Conservation (phyloP, 805 yeast species). For the Saccharomycopsis synnaedendra region DNA sequence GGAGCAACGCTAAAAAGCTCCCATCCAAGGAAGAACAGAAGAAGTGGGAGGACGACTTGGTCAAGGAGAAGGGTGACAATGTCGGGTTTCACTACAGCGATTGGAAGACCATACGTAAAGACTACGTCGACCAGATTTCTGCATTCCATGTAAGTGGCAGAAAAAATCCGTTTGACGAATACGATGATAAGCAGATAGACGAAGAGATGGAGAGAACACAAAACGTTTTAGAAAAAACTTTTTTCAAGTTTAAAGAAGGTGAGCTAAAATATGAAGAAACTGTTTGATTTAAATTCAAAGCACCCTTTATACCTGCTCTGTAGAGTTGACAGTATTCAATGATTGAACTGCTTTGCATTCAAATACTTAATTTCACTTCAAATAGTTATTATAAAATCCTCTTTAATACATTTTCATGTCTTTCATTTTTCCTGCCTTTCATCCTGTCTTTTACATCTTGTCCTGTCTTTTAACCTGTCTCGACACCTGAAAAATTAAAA, state of each 20-base stretch:
- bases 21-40: slow-evolving; percentile 31
- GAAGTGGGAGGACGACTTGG: slow-evolving; percentile 23
- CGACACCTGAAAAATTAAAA: too few species aligned
- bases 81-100: slow-evolving; percentile 11
- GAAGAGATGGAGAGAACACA: slow-evolving; percentile 1
- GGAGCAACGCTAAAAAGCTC: slow-evolving; percentile 30
- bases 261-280: slow-evolving; percentile 13
- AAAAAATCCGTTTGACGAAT: slow-evolving; percentile 22
- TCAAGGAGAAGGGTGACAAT: slow-evolving; percentile 3
- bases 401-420: too few species aligned
- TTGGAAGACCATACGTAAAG: slow-evolving; percentile 19
- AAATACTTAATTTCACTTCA: too few species aligned
- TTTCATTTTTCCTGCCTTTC: too few species aligned
- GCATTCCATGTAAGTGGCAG: slow-evolving; percentile 23
- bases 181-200: neutral
- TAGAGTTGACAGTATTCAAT: neutral
- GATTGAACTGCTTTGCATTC: neutral
- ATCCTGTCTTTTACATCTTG: too few species aligned
- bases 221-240: slow-evolving; percentile 4
- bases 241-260: slow-evolving; percentile 7
- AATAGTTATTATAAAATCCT: too few species aligned
- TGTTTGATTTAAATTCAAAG: neutral
- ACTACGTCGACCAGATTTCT: slow-evolving; percentile 22
- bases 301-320: neutral
- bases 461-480: too few species aligned